Conservation (phyloP, 345 rosid genomes). For the Hypericum androsaemum region DNA sequence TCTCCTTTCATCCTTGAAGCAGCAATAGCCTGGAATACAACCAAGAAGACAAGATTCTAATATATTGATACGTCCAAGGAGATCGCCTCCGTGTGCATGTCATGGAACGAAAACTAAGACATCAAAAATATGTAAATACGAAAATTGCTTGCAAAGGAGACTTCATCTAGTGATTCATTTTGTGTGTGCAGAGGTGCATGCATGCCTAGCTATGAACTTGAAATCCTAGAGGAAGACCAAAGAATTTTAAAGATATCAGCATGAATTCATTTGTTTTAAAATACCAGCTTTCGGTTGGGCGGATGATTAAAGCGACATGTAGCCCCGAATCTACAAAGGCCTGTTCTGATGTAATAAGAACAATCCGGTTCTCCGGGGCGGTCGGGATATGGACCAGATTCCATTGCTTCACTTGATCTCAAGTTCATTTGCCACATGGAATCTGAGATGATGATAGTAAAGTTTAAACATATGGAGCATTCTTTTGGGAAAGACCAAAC, state of each 20-base stretch:
- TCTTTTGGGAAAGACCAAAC: neutral
- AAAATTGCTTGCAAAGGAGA: too few relatives aligned
- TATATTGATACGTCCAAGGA: too few relatives aligned
- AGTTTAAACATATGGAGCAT: constrained; percentile 23
- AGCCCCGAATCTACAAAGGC: constrained; percentile 86
- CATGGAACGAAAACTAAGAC: too few relatives aligned
- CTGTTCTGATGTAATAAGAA: constrained; percentile 93
- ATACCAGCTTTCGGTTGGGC: constrained; percentile 89
- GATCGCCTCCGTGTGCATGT: too few relatives aligned
- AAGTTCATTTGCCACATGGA: constrained; percentile 86
- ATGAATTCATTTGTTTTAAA: neutral
- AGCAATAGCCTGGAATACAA: constrained; percentile 69
- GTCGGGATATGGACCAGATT: constrained; percentile 67
- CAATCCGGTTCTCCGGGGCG: constrained; percentile 94
- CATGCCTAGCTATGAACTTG: neutral
- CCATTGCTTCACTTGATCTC: constrained; percentile 59
- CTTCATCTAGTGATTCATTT: too few relatives aligned
- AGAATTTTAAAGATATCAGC: neutral
- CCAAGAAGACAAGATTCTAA: neutral
- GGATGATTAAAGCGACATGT: constrained; percentile 67
- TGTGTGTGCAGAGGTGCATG: too few relatives aligned
- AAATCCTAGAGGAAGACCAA: neutral
- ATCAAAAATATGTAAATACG: too few relatives aligned
- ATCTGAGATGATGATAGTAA: constrained; percentile 36
- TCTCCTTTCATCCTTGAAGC: constrained; percentile 91